Percentiles rank a stretch among this genome's conserved stretches.
Evolutionary conservation across 1,284 basidiomycete species (phyloP).

Genomic region (Meira miltonrushii): DNA sequence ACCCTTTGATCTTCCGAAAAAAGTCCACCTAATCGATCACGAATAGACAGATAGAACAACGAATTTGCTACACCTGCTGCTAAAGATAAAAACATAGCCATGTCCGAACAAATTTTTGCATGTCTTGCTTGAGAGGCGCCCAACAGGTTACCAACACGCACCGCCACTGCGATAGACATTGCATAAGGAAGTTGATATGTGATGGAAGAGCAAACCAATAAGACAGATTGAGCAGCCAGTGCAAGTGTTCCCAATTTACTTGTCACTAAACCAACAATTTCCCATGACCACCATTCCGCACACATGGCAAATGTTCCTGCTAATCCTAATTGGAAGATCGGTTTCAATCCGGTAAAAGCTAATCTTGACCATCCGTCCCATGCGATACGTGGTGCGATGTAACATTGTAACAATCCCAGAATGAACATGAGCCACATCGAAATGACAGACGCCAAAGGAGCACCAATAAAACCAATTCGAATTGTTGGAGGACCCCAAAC

Average conservation of each 20-base stretch:
- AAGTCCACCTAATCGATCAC: conserved; percentile 69
- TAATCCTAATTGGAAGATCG: conserved; percentile 27
- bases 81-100: conserved; percentile 34
- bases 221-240: conserved; percentile 64
- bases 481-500: conserved; percentile 55
- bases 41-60: conserved; percentile 66
- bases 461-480: conserved; percentile 82
- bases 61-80: conserved; percentile 55
- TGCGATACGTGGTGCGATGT: conserved; percentile 68
- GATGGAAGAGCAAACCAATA: conserved; percentile 67
- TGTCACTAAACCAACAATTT: conserved; percentile 56
- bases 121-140: conserved; percentile 50
- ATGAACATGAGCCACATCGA: conserved; percentile 63
- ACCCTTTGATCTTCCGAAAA: conserved; percentile 80
- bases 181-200: conserved; percentile 81
- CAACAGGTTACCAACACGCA: conserved; percentile 63
- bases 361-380: conserved; percentile 71
- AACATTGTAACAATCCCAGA: conserved; percentile 39
- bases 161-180: conserved; percentile 72
- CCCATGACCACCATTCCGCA: conserved; percentile 65
- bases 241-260: conserved; percentile 53
- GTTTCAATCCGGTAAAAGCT: conserved; percentile 20
- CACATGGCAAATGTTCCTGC: conserved; percentile 62
- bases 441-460: conserved; percentile 80
- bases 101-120: conserved; percentile 47